Evolutionary conservation across 805 yeast species (phyloP).

Genomic region (Tetrapisispora arboricola): DNA sequence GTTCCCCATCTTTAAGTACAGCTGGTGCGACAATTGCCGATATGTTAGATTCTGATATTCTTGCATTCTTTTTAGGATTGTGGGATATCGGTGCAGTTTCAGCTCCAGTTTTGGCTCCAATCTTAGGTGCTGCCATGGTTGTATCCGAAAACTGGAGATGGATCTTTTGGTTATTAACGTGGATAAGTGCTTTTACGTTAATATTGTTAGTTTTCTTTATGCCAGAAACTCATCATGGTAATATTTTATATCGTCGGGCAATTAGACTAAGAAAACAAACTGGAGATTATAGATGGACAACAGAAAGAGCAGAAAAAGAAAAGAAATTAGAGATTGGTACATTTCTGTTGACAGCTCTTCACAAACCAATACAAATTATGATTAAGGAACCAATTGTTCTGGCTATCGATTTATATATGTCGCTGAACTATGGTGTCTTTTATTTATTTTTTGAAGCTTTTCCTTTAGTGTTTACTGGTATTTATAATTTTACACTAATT

Average conservation of each 20-base stretch:
- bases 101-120: conserved; percentile 49
- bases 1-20: conserved; percentile 47
- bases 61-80: conserved; percentile 38
- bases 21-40: conserved; percentile 53
- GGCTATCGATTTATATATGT: conserved; percentile 41
- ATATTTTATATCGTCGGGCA: conserved; percentile 38
- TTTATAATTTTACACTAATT: conserved; percentile 38
- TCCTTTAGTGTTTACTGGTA: conserved; percentile 42
- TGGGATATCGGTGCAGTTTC: conserved; percentile 47
- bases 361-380: conserved; percentile 42
- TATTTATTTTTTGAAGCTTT: conserved; percentile 54
- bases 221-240: conserved; percentile 41
- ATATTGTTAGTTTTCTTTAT: conserved; percentile 32
- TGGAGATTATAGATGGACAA: conserved; percentile 36
- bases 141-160: conserved; percentile 44
- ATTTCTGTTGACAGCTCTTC: conserved; percentile 28
- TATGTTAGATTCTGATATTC: conserved; percentile 32
- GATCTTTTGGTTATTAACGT: conserved; percentile 43
- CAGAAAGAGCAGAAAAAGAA: conserved; percentile 32
- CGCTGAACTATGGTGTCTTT: conserved; percentile 41
- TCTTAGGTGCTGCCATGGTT: conserved; percentile 43
- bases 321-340: conserved; percentile 12
- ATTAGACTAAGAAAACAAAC: conserved; percentile 37
- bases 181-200: conserved; percentile 32
- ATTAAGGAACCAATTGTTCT: conserved; percentile 47